A percentile compares a stretch with the other conserved stretches of the same genome.
phyloP scores from a whole-genome alignment of 2,329 filamentous ascomycete species.

The Dactylellina sp. region DNA sequence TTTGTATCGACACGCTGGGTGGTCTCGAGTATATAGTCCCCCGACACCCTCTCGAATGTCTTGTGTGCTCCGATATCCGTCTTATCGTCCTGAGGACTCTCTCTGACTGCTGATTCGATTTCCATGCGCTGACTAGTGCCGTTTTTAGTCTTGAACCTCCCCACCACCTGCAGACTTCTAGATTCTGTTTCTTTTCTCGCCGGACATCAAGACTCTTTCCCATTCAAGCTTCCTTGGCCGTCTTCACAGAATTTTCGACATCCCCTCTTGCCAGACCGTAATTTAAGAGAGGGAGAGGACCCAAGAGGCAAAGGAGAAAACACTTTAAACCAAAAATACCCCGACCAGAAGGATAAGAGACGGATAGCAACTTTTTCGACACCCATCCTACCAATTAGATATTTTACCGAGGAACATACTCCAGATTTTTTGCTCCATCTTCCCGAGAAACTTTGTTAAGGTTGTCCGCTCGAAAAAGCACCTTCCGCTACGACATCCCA shows the following conservation, averaged over 20 bases:
- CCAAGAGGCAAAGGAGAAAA: conserved; percentile 1
- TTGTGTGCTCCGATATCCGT: conserved; percentile 10
- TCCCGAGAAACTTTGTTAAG: conserved; percentile 43
- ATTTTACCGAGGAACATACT: conserved; percentile 57
- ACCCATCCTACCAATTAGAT: conserved; percentile 50
- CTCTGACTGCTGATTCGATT: not conserved
- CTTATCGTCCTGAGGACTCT: not conserved
- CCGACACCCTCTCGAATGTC: no score
- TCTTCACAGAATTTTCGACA: not conserved
- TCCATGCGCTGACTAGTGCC: conserved; percentile 10
- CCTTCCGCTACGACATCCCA: conserved; percentile 37
- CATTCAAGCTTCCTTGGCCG: conserved; percentile 21
- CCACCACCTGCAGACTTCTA: conserved; percentile 25
- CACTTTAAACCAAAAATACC: not conserved
- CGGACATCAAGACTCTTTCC: conserved; percentile 29
- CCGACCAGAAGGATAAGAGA: conserved; percentile 11
- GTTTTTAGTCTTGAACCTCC: conserved; percentile 23
- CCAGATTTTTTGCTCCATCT: conserved; percentile 47
- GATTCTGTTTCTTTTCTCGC: conserved; percentile 40
- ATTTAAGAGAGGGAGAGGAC: conserved; percentile 2
- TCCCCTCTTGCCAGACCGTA: conserved; percentile 25
- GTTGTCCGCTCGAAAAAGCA: conserved; percentile 35
- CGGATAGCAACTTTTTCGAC: conserved; percentile 9
- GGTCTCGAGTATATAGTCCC: not conserved
- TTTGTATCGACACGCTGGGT: not conserved